phyloP scores from a whole-genome alignment of 1,139 yeast genomes.

The Saccharomyces hybrid region DNA sequence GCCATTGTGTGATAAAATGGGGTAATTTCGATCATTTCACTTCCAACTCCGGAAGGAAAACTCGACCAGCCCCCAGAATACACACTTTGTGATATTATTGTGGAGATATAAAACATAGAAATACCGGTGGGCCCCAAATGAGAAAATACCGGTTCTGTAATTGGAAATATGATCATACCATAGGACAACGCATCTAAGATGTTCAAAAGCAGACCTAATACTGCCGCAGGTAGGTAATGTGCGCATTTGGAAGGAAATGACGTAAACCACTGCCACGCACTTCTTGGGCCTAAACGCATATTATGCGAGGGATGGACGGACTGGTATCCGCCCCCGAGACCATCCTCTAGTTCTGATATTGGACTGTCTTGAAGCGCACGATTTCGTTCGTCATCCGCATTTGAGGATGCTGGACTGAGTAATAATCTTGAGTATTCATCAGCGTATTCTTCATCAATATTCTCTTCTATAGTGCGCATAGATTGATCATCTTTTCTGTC shows the following conservation, averaged over 20 bases:
- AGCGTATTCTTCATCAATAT: slow-evolving; percentile 1
- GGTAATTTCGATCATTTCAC: slow-evolving; percentile 97
- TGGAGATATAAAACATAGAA: slow-evolving; percentile 88
- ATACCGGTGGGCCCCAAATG: slow-evolving; percentile 80
- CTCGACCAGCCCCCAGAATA: slow-evolving; percentile 88
- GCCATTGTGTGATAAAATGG: slow-evolving; percentile 98
- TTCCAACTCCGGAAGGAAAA: slow-evolving; percentile 83
- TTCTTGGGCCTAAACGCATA: background rate
- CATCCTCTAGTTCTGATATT: background rate
- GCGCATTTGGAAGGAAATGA: slow-evolving; percentile 12
- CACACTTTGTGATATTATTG: slow-evolving; percentile 78
- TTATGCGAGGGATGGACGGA: background rate
- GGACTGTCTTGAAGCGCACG: background rate
- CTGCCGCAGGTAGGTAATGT: slow-evolving; percentile 46
- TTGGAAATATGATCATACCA: slow-evolving; percentile 95
- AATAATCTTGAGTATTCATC: slow-evolving; percentile 11
- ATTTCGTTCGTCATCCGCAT: background rate
- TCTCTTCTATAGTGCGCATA: background rate
- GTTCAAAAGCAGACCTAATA: slow-evolving; percentile 74
- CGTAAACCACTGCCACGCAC: background rate
- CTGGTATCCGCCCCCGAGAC: background rate
- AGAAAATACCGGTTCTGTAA: slow-evolving; percentile 70
- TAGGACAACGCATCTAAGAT: slow-evolving; percentile 89
- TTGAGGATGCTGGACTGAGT: slow-evolving; percentile 9
- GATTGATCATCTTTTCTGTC: slow-evolving; percentile 1